phyloP scores from a whole-genome alignment of 1,284 basidiomycete genomes.

The Irpex sp. region DNA sequence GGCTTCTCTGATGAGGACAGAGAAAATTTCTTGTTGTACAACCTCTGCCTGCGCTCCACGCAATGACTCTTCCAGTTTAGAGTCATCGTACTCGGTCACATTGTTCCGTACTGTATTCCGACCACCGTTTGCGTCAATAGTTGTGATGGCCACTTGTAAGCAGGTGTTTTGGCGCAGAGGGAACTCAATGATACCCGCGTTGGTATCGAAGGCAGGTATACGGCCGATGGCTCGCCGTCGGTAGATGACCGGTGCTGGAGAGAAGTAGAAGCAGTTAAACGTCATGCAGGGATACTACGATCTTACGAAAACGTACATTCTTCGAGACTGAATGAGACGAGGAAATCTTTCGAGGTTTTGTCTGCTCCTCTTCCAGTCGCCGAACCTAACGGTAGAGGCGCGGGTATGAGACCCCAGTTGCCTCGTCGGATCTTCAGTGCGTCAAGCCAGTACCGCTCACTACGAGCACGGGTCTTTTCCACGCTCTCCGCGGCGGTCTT shows the following conservation, averaged over 20 bases:
- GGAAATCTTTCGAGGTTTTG: slow-evolving; percentile 71
- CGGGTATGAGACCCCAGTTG: slow-evolving; percentile 74
- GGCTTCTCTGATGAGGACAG: slow-evolving; percentile 64
- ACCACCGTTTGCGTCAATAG: slow-evolving; percentile 28
- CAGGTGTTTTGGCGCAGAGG: slow-evolving; percentile 55
- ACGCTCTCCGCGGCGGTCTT: slow-evolving; percentile 62
- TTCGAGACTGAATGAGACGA: slow-evolving; percentile 72
- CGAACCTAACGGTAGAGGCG: slow-evolving; percentile 64
- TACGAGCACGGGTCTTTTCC: slow-evolving; percentile 52
- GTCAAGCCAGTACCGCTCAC: slow-evolving; percentile 73
- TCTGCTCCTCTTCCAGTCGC: slow-evolving; percentile 68
- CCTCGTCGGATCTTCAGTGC: slow-evolving; percentile 65
- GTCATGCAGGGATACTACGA: slow-evolving; percentile 5
- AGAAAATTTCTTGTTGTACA: slow-evolving; percentile 75
- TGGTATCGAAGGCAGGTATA: slow-evolving; percentile 45
- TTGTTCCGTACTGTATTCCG: slow-evolving; percentile 33
- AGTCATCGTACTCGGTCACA: slow-evolving; percentile 24
- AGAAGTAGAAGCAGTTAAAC: slow-evolving; percentile 3
- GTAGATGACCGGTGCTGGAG: slow-evolving; percentile 52
- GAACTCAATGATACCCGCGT: slow-evolving; percentile 46
- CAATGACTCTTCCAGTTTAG: slow-evolving; percentile 45
- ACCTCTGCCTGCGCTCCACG: slow-evolving; percentile 60
- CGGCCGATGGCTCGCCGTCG: slow-evolving; percentile 63
- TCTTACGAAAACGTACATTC: slow-evolving; percentile 45
- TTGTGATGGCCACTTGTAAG: slow-evolving; percentile 50